Base-by-base conservation (phyloP, 805 yeast genomes). In the Kuraishia floccosa region DNA sequence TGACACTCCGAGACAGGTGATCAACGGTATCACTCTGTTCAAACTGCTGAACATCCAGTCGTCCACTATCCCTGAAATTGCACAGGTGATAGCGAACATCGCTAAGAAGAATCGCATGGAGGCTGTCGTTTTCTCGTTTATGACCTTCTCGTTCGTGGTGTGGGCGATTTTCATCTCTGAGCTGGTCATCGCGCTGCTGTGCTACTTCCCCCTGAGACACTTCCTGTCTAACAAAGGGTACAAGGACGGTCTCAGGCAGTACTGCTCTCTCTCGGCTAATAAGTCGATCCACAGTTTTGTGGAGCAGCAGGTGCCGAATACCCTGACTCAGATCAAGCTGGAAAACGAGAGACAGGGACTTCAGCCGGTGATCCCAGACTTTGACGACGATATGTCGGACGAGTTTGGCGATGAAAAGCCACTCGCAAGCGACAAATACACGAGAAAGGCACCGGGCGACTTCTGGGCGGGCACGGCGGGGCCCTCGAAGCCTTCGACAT, bases 1-100 rank as follows among this genome's bases (percentile, higher is more conserved):
- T 0, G 94, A 85, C 41, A 66, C 86, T 12, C 96, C 96, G 16
- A 72, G 96, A 53, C 95, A 85, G 53, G 76, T 82, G 2, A 69
- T 85, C 38, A 85, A 85, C 47, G 80, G 86, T 17, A 58, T 81
- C 41, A 83, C 96, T 7, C 60, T 58, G 39, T 72, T 72, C 33
- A 72, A 68, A 24, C 58, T 73, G 1, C 57, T 63, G 21, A 68
- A 68, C 11, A 65, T 59, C 31, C 38, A 49, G 24, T 58, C 60
- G 38, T 59, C 64, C 32, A 42, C 49, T 11, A 38, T 44, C 17
- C n/a, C n/a, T n/a, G 44, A 54, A 30, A 63, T 65, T 35, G 56
- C 66, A 23, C 39, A 48, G 6, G 71, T 75, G 27, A 65, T 84
- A 28, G 58, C 60, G 38, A 39, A 51, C 3, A 69, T 82, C 11